Base-by-base conservation (phyloP, 1,139 yeast genomes). In the Saccharomyces hybrid region DNA sequence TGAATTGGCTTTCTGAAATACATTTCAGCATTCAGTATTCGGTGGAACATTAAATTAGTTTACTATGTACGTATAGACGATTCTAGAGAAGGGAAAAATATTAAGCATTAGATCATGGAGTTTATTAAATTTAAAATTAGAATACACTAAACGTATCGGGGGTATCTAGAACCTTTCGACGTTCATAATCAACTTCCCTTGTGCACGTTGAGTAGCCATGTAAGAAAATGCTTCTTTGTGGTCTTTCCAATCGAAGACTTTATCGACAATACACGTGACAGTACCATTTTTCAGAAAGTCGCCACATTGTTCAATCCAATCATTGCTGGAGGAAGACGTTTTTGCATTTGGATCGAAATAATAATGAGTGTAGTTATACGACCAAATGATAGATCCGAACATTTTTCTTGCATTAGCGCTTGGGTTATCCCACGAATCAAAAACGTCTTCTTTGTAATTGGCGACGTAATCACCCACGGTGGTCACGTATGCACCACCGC, bases 131-230 rank as follows among this genome's bases (percentile, higher is more conserved):
- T 38, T 38, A 9, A 20, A 38, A 38, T 7, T 9, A 38, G 6
- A 9, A 9, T n/a, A 38, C 5, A 38, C 2, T n/a, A 4, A 20
- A 5, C 4, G 20, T 4, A 13, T 11, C 20, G 2, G 44, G 44
- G 44, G 26, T 38, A 38, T 38, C 44, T 59, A 73, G 55, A 74
- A 74, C 50, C 63, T 66, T 55, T 75, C 78, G 25, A 72, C 71
- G 42, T 73, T 64, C 47, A 75, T 55, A 4, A 87, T 78, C 52
- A 87, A 73, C 67, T 87, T 88, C 30, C 96, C 96, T 56, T 77
- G 79, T 13, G 83, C 81, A 55, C 75, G 77, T 49, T 82, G 81
- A 2, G 75, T 66, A 28, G 68, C 70, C 55, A 86, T 70, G 59
- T 73, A 75, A 2, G 77, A 77, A 54, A 79, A 70, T 0, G 91